phyloP scores from a whole-genome alignment of 495 filamentous ascomycete species.

The Daldinia vernicosa region DNA sequence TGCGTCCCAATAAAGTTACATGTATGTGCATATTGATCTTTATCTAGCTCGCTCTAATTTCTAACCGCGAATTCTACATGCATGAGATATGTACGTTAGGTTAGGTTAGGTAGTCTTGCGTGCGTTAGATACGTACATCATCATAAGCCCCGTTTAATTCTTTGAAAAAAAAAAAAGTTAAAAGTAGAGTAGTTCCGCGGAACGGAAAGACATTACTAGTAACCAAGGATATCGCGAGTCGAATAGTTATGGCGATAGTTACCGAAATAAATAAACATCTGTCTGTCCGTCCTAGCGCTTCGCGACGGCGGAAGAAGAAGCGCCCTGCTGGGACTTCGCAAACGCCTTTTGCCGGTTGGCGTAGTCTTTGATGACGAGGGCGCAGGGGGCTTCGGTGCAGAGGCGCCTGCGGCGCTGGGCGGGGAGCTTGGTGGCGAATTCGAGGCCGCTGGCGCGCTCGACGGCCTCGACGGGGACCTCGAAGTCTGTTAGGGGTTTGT shows the following conservation, averaged over 20 bases:
- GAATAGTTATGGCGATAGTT: not conserved
- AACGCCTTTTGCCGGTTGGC: constrained; percentile 69
- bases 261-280: not conserved
- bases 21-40: not conserved
- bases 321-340: constrained; percentile 42
- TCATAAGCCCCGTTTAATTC: not conserved
- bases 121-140: not conserved
- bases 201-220: not conserved
- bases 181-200: not conserved
- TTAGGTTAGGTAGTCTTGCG: too few species aligned
- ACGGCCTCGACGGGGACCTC: constrained; percentile 93
- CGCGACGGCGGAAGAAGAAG: constrained; percentile 13
- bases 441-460: constrained; percentile 88
- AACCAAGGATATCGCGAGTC: not conserved
- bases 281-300: constrained; percentile 18
- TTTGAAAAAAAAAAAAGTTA: not conserved
- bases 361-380: constrained; percentile 82
- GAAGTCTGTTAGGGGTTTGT: constrained; percentile 84
- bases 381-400: constrained; percentile 85
- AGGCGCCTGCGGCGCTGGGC: constrained; percentile 75
- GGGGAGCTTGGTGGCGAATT: constrained; percentile 85
- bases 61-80: not conserved
- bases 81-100: too few species aligned
- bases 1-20: not conserved
- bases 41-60: not conserved